Conservation (phyloP, 1,284 basidiomycete genomes). For the Schizophyllum amplum region DNA sequence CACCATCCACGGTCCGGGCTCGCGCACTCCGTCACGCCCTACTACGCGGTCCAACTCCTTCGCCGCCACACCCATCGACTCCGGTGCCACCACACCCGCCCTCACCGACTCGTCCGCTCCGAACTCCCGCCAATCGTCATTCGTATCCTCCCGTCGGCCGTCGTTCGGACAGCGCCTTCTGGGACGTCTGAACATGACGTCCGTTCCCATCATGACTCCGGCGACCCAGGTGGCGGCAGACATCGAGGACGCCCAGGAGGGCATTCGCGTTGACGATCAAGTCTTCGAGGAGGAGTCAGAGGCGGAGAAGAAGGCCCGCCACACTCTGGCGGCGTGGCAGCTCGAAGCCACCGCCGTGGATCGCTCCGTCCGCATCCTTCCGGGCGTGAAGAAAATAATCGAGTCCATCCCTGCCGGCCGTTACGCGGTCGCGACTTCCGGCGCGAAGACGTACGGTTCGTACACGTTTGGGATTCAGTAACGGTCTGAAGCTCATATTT, state of each 20-base stretch:
- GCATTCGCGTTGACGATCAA: neutral
- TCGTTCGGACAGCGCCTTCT: slow-evolving; percentile 43
- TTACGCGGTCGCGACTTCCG: slow-evolving; percentile 72
- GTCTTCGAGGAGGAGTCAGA: slow-evolving; percentile 13
- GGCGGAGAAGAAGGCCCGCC: slow-evolving; percentile 27
- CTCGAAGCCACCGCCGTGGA: slow-evolving; percentile 56
- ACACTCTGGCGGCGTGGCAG: slow-evolving; percentile 43
- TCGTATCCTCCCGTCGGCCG: slow-evolving; percentile 35
- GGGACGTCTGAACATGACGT: slow-evolving; percentile 36
- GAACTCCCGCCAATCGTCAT: slow-evolving; percentile 26
- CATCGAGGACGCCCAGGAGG: neutral
- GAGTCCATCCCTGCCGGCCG: slow-evolving; percentile 57
- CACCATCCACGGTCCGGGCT: slow-evolving; percentile 32
- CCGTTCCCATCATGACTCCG: slow-evolving; percentile 12
- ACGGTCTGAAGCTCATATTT: slow-evolving; percentile 3
- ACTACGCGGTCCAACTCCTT: slow-evolving; percentile 20
- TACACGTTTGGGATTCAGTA: slow-evolving; percentile 1
- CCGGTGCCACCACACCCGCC: slow-evolving; percentile 9
- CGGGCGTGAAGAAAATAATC: slow-evolving; percentile 65
- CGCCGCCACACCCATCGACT: slow-evolving; percentile 1
- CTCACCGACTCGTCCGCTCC: slow-evolving; percentile 26
- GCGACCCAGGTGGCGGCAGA: neutral
- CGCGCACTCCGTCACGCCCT: slow-evolving; percentile 9
- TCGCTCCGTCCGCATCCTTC: slow-evolving; percentile 65
- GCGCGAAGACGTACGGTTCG: slow-evolving; percentile 64